These are phyloP conservation scores for Cyberlindnera japonica DNA, from an alignment of 805 yeast species.

Conservation along the genomic window DNA sequence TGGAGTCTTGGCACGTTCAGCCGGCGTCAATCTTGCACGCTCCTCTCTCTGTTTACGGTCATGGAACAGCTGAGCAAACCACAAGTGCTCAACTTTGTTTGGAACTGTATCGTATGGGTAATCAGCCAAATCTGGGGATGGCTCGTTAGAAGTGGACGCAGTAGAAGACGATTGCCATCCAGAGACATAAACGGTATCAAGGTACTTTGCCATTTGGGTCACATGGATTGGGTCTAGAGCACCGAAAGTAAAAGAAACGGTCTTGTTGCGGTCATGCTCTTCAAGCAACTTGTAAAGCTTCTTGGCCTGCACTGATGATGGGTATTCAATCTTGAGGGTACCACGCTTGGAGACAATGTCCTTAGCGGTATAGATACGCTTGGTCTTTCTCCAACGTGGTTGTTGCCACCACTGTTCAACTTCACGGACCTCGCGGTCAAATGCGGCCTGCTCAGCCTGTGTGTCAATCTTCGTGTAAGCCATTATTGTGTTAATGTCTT, in stretches of 20 bases:
- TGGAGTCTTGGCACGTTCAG: conserved; percentile 65
- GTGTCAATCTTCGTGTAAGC: conserved; percentile 20
- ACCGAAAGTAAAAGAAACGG: conserved; percentile 88
- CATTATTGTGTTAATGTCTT: conserved; percentile 5
- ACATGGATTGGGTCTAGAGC: conserved; percentile 95
- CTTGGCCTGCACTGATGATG: conserved; percentile 76
- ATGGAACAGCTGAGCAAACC: conserved; percentile 95
- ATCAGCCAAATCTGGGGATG: conserved; percentile 97
- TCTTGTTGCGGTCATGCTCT: conserved; percentile 68
- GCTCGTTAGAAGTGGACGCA: conserved; percentile 96
- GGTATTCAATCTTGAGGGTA: conserved; percentile 65
- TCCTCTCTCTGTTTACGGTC: conserved; percentile 92
- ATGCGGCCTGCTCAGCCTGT: conserved; percentile 23
- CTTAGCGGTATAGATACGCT: conserved; percentile 82
- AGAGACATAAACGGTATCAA: conserved; percentile 88
- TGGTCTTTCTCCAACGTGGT: conserved; percentile 88
- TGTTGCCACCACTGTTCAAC: conserved; percentile 89
- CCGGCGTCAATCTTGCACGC: conserved; percentile 46
- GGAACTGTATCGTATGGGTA: conserved; percentile 99
- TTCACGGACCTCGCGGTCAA: conserved; percentile 54
- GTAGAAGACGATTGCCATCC: conserved; percentile 99
- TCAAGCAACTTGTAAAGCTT: conserved; percentile 68
- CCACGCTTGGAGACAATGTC: conserved; percentile 91
- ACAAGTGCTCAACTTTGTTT: conserved; percentile 94
- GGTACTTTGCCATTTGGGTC: conserved; percentile 93